Conservation (phyloP, 179 eudicot species). For the Spinacia oleracea region DNA sequence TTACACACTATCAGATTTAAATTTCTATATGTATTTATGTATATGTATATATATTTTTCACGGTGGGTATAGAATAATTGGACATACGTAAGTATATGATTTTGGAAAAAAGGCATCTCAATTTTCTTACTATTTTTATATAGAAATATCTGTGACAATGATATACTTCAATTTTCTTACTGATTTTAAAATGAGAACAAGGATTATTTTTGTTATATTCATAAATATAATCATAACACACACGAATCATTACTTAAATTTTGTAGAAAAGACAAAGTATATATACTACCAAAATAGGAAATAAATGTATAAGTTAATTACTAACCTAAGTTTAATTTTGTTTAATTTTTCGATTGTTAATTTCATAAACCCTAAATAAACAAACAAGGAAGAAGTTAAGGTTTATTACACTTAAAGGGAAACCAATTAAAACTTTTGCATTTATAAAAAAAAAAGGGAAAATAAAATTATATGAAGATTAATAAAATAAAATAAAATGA, state of each 20-base stretch:
- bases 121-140: conserved; percentile 23
- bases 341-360: not conserved
- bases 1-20: conserved; percentile 18
- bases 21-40: no score
- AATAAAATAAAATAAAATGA: no score
- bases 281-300: not conserved
- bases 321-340: not conserved
- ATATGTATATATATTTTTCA: no score
- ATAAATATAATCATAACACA: no score
- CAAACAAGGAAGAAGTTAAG: conserved; percentile 11
- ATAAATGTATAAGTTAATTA: no score
- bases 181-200: conserved; percentile 8
- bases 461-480: no score
- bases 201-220: conserved; percentile 21
- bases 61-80: conserved; percentile 15
- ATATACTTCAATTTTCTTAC: conserved; percentile 18
- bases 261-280: not conserved
- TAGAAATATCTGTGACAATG: conserved; percentile 18
- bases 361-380: conserved; percentile 27
- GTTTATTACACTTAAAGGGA: conserved; percentile 25
- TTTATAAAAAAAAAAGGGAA: no score
- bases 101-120: conserved; percentile 16
- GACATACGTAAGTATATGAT: conserved; percentile 17
- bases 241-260: not conserved
- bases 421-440: no score